phyloP scores from a whole-genome alignment of 805 yeast genomes.

The Pichia nakasei region DNA sequence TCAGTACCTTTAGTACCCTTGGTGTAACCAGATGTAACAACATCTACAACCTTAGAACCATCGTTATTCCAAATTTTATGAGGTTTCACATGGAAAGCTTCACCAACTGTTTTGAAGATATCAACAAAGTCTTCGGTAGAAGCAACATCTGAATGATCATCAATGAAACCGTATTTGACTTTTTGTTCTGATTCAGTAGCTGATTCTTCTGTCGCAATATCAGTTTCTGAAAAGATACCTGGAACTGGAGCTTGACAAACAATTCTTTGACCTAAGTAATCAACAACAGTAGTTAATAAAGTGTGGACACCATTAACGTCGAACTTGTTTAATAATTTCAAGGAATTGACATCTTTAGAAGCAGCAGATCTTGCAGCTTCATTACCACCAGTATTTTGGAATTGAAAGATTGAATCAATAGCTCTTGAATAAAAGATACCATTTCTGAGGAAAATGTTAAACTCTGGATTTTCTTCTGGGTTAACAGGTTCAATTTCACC shows the following conservation, averaged over 20 bases:
- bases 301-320: slow-evolving; percentile 58
- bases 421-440: slow-evolving; percentile 85
- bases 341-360: slow-evolving; percentile 68
- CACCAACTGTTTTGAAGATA: slow-evolving; percentile 53
- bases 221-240: slow-evolving; percentile 52
- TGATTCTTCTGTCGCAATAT: slow-evolving; percentile 31
- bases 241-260: slow-evolving; percentile 95
- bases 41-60: slow-evolving; percentile 34
- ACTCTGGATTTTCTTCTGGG: slow-evolving; percentile 55
- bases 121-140: slow-evolving; percentile 45
- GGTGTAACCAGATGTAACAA: slow-evolving; percentile 65
- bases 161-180: slow-evolving; percentile 70
- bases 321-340: slow-evolving; percentile 57
- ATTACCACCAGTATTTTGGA: slow-evolving; percentile 62
- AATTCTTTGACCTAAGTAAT: slow-evolving; percentile 80
- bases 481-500: slow-evolving; percentile 75
- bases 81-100: slow-evolving; percentile 67
- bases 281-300: slow-evolving; percentile 77
- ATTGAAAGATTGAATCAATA: slow-evolving; percentile 58
- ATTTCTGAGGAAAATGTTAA: slow-evolving; percentile 65
- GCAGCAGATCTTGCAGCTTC: slow-evolving; percentile 79
- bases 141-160: slow-evolving; percentile 43
- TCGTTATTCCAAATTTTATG: slow-evolving; percentile 48
- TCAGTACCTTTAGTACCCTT: slow-evolving; percentile 86
- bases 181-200: slow-evolving; percentile 33